Evolutionary conservation across 139 green algal species (phyloP).

Genomic region (Haematococcus sp.): DNA sequence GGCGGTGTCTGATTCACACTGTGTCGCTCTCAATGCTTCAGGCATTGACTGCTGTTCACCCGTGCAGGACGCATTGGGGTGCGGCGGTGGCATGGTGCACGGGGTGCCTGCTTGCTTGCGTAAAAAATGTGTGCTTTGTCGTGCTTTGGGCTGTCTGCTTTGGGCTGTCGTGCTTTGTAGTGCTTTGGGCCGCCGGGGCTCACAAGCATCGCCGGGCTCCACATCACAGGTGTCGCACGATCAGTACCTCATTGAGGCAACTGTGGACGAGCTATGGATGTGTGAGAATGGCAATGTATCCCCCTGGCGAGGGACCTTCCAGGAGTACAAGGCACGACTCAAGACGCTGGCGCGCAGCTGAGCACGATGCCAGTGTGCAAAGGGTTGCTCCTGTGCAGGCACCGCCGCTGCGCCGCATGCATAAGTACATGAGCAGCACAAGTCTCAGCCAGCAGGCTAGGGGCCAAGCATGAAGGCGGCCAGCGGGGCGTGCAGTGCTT

Average conservation of each 20-base stretch:
- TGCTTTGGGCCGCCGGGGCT: neutral
- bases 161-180: neutral
- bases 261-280: conserved; percentile 84
- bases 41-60: neutral
- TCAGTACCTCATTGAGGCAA: conserved; percentile 82
- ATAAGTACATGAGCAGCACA: no score
- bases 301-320: conserved; percentile 77
- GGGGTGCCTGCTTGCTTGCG: no score
- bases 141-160: no score
- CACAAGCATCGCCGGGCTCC: no score
- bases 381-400: no score
- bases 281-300: conserved; percentile 49
- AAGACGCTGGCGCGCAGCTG: neutral
- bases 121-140: no score
- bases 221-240: conserved; percentile 56
- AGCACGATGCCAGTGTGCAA: no score
- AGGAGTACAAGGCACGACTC: conserved; percentile 76
- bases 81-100: no score
- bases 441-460: no score
- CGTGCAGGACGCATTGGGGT: neutral
- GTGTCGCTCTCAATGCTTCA: neutral
- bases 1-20: neutral
- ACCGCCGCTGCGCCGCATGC: no score
- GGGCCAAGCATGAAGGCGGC: no score
- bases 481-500: no score